Conservation (phyloP, 495 filamentous ascomycete species). For the Annulohypoxylon nitens region DNA sequence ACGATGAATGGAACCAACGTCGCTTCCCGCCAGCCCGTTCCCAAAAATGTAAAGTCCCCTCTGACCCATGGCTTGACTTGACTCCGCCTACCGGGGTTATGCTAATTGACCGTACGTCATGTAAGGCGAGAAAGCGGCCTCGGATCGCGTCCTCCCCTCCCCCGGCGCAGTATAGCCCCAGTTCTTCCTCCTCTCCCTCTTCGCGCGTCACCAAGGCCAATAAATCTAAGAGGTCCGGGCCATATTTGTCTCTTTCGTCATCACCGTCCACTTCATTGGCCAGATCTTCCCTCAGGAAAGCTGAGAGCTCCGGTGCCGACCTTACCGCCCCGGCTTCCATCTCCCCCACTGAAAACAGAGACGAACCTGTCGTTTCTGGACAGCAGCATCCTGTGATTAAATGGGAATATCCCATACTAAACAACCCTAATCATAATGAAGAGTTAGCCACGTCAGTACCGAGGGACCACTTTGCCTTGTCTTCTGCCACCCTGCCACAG, state of each 20-base stretch:
- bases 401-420: conserved; percentile 23
- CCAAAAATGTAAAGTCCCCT: conserved; percentile 25
- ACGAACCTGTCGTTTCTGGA: conserved; percentile 20
- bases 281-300: conserved; percentile 17
- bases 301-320: conserved; percentile 24
- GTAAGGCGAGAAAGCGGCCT: conserved; percentile 36
- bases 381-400: conserved; percentile 17
- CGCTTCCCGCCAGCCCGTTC: conserved; percentile 23
- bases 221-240: conserved; percentile 19
- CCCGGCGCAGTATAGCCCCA: conserved; percentile 27
- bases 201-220: conserved; percentile 33
- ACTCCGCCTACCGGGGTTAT: conserved; percentile 32
- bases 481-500: conserved; percentile 29
- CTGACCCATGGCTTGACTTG: conserved; percentile 22
- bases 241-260: conserved; percentile 21
- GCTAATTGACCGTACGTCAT: conserved; percentile 40
- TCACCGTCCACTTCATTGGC: conserved; percentile 24
- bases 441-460: conserved; percentile 20
- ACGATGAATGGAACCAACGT: conserved; percentile 37
- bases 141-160: conserved; percentile 27
- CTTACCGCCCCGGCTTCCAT: conserved; percentile 23
- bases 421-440: conserved; percentile 14
- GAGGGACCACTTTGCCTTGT: conserved; percentile 35
- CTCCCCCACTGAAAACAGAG: conserved; percentile 14
- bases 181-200: conserved; percentile 19